Percentiles rank a stretch among this genome's conserved stretches.
phyloP scores from a whole-genome alignment of 2,329 filamentous ascomycete genomes.

The Fusarium sp. region DNA sequence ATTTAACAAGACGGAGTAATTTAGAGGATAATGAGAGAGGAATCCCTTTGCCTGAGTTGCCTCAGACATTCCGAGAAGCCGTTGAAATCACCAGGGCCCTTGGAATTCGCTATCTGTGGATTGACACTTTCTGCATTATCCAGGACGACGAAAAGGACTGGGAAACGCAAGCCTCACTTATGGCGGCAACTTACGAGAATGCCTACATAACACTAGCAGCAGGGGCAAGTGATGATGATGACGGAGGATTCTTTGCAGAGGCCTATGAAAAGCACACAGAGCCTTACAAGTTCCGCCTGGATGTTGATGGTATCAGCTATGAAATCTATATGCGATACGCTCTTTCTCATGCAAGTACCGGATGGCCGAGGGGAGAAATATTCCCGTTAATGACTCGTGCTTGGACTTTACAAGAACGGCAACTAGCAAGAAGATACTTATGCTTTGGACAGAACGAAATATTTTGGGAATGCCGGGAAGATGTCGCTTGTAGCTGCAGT shows the following conservation, averaged over 20 bases:
- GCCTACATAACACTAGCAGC: background rate
- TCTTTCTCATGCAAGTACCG: background rate
- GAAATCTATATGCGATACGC: background rate
- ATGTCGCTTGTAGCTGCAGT: background rate
- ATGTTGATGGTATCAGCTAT: background rate
- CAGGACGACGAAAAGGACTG: background rate
- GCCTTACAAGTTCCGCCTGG: background rate
- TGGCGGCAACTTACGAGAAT: constrained; percentile 1
- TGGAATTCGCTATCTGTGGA: background rate
- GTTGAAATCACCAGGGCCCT: background rate
- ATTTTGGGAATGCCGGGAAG: constrained; percentile 1
- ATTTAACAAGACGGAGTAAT: background rate
- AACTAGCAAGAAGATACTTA: background rate
- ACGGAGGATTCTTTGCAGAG: background rate
- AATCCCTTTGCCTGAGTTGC: background rate
- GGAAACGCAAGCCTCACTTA: background rate
- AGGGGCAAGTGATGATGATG: background rate
- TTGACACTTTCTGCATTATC: background rate
- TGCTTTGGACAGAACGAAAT: background rate
- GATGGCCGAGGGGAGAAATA: background rate
- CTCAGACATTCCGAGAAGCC: background rate
- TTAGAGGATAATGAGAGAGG: background rate
- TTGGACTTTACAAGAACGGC: background rate
- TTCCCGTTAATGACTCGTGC: background rate
- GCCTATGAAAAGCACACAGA: background rate